Evolutionary conservation across 225 moss, liverwort and hornwort genomes (phyloP).

Genomic region (Sphagnum tenellum): DNA sequence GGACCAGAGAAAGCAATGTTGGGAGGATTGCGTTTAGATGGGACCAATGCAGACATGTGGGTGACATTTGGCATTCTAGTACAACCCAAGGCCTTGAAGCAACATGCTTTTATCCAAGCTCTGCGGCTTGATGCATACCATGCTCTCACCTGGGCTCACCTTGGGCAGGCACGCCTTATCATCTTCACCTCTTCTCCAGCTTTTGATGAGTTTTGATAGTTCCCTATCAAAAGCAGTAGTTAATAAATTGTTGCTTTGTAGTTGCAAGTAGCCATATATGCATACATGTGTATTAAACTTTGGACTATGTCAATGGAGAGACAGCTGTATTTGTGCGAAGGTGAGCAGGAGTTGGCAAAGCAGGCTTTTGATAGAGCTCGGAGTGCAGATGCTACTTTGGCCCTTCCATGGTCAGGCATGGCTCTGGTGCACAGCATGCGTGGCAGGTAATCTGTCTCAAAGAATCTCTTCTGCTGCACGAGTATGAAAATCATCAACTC

Average conservation of each 20-base stretch:
- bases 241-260: too few species aligned
- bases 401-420: constrained; percentile 97
- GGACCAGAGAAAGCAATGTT: constrained; percentile 57
- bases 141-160: constrained; percentile 83
- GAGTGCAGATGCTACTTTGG: constrained; percentile 72
- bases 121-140: constrained; percentile 90
- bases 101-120: constrained; percentile 93
- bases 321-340: constrained; percentile 89
- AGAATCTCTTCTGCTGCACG: too few species aligned
- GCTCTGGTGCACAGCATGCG: constrained; percentile 73
- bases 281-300: too few species aligned
- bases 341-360: constrained; percentile 67
- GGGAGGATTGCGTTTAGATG: constrained; percentile 78
- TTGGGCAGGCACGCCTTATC: constrained; percentile 58
- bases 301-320: constrained; percentile 3
- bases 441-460: constrained; percentile 20
- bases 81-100: constrained; percentile 73
- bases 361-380: constrained; percentile 93
- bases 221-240: too few species aligned
- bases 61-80: constrained; percentile 74
- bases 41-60: constrained; percentile 83
- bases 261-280: too few species aligned
- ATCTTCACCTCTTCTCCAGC: too few species aligned
- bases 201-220: too few species aligned
- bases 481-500: too few species aligned